Evolutionary conservation across 106 monocot genomes (phyloP).

Genomic region (Gastrodia elata): DNA sequence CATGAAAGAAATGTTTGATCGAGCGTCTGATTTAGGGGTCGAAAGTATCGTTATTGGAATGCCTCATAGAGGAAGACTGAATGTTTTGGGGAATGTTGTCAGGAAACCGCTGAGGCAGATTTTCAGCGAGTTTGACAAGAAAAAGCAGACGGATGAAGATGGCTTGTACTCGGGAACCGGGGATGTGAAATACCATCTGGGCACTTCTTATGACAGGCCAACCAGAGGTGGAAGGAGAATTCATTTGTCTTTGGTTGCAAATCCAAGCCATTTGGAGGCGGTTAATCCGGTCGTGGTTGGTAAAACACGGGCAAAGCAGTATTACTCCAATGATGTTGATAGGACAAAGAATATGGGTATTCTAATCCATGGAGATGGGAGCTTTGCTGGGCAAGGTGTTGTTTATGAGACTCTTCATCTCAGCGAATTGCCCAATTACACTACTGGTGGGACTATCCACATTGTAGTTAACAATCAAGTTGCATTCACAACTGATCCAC

Average conservation of each 20-base stretch:
- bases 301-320: conserved; percentile 86
- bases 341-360: conserved; percentile 69
- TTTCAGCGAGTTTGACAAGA: conserved; percentile 79
- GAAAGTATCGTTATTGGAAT: conserved; percentile 89
- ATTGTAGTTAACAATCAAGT: conserved; percentile 94
- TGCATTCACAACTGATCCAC: conserved; percentile 92
- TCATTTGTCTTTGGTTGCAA: conserved; percentile 81
- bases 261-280: conserved; percentile 96
- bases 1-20: conserved; percentile 98
- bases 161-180: conserved; percentile 92
- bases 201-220: conserved; percentile 89
- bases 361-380: conserved; percentile 88
- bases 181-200: conserved; percentile 92
- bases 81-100: conserved; percentile 88
- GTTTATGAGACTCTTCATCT: conserved; percentile 94
- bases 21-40: conserved; percentile 70
- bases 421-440: conserved; percentile 83
- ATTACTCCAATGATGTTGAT: conserved; percentile 60
- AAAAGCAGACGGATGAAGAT: conserved; percentile 43
- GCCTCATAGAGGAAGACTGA: conserved; percentile 87
- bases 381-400: conserved; percentile 96
- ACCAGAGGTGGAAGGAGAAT: conserved; percentile 72
- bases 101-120: conserved; percentile 82
- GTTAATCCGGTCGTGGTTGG: conserved; percentile 89
- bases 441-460: conserved; percentile 90